Evolutionary conservation across 306 rosid genomes (phyloP).

Genomic region (Malus domestica): DNA sequence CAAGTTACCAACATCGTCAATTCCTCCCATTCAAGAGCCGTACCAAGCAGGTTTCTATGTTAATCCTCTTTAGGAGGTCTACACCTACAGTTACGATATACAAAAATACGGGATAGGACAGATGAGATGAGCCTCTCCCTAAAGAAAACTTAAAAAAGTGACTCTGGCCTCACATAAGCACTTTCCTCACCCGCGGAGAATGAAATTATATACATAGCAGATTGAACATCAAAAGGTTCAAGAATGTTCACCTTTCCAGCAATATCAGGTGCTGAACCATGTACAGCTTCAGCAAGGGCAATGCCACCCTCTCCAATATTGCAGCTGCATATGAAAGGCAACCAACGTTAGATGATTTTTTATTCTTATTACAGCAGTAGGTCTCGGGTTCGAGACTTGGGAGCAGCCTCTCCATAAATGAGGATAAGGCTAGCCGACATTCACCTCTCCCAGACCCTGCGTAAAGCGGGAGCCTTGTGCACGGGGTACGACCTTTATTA

Average conservation of each 20-base stretch:
- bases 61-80: neutral
- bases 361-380: neutral
- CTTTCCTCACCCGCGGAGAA: neutral
- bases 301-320: slow-evolving; percentile 98
- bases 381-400: no score
- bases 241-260: slow-evolving; percentile 81
- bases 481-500: no score
- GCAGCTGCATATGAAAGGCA: slow-evolving; percentile 43
- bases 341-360: slow-evolving; percentile 22
- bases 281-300: slow-evolving; percentile 99
- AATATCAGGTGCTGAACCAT: slow-evolving; percentile 99
- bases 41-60: neutral
- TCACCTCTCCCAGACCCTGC: no score
- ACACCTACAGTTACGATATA: neutral
- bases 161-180: neutral
- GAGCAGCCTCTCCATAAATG: no score
- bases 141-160: neutral
- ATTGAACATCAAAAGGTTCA: neutral
- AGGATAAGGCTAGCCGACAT: no score
- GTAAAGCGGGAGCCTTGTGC: no score
- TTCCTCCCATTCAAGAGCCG: neutral
- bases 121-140: neutral
- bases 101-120: neutral
- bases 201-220: neutral
- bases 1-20: neutral